Evolutionary conservation across 2,329 filamentous ascomycete genomes (phyloP), one percentile per base, ranked within the genome.

Genomic region (Pyrenochaeta sp.): DNA sequence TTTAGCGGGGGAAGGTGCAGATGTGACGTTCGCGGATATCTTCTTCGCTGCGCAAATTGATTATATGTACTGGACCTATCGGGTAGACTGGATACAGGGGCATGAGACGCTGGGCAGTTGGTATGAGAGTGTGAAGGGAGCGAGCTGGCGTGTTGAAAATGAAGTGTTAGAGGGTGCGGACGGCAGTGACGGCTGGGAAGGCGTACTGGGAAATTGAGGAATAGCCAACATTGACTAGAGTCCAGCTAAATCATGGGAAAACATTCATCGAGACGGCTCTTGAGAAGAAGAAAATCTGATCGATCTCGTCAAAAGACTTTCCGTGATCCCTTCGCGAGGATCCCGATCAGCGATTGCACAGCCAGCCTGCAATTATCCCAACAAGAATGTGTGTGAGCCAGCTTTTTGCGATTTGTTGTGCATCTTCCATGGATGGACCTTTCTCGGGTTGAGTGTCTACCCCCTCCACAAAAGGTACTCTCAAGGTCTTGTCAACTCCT

Each of bases 11-110:
- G 44, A 56, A 13, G 54, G 60, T 15, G 44, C 22, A 12, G 37
- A 53, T 32, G 56, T 56, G 22, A 64, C 56, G 24, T 34, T 68
- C 9, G 66, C 62, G 25, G 59, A 67, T 49, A 8, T 69, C 3
- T 42, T 43, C 19, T 24, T 71, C 4, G 46, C 66, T 53, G 59
- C 62, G 9, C 37, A 39, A 42, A 55, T 68, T 27, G 37, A 61
- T 37, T 65, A 65, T 56, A 45, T 53, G 24, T 25, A 58, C 32
- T 56, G 53, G 24, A 56, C 37, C 48, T 65, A 63, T 62, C 56
- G 51, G 27, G n/a, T 45, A 27, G 60, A 65, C 32, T 65, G 48
- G 56, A 13, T 67, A 0, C 52, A 53, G 10, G 68, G 56, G 19
- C 47, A 65, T 59, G 63, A 32, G 22, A 52, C 58, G 32, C 50